Conservation (phyloP, 2,329 filamentous ascomycete genomes). For the Pyrenochaeta sp. region DNA sequence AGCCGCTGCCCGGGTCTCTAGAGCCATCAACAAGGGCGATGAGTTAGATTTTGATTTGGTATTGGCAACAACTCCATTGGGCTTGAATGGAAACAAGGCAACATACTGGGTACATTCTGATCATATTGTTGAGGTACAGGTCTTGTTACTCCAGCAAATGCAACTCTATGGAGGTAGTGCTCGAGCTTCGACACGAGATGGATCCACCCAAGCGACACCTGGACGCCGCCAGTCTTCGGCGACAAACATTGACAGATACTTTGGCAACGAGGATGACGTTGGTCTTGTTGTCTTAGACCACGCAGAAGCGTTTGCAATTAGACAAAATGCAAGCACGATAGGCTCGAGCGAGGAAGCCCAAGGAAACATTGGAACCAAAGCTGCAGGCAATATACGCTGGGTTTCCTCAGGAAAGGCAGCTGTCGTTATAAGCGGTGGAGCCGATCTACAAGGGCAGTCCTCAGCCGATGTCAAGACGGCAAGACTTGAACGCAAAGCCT, state of each 20-base stretch:
- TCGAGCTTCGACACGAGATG: slow-evolving; percentile 22
- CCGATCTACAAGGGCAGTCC: slow-evolving; percentile 17
- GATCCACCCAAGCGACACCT: slow-evolving; percentile 32
- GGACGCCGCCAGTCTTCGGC: slow-evolving; percentile 36
- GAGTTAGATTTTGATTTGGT: slow-evolving; percentile 60
- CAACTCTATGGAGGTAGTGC: slow-evolving; percentile 47
- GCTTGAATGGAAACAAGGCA: slow-evolving; percentile 55
- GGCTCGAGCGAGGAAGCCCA: slow-evolving; percentile 49
- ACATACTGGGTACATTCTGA: slow-evolving; percentile 65
- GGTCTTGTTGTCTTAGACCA: slow-evolving; percentile 59
- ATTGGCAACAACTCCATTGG: slow-evolving; percentile 58
- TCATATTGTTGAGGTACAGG: slow-evolving; percentile 62
- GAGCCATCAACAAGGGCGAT: slow-evolving; percentile 50
- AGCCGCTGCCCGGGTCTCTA: slow-evolving; percentile 48
- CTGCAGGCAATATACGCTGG: slow-evolving; percentile 47
- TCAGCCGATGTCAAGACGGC: slow-evolving; percentile 34
- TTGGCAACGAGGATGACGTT: slow-evolving; percentile 47
- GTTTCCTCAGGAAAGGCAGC: slow-evolving; percentile 44
- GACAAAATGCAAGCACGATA: slow-evolving; percentile 56
- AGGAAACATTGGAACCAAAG: slow-evolving; percentile 41
- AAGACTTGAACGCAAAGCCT: slow-evolving; percentile 53
- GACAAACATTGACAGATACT: slow-evolving; percentile 30
- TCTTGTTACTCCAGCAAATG: slow-evolving; percentile 61
- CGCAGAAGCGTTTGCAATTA: slow-evolving; percentile 55
- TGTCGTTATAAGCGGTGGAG: slow-evolving; percentile 33